Evolutionary conservation across 2,329 filamentous ascomycete species (phyloP), one percentile per base, ranked within the genome.

Genomic region (Fusarium beomiforme): DNA sequence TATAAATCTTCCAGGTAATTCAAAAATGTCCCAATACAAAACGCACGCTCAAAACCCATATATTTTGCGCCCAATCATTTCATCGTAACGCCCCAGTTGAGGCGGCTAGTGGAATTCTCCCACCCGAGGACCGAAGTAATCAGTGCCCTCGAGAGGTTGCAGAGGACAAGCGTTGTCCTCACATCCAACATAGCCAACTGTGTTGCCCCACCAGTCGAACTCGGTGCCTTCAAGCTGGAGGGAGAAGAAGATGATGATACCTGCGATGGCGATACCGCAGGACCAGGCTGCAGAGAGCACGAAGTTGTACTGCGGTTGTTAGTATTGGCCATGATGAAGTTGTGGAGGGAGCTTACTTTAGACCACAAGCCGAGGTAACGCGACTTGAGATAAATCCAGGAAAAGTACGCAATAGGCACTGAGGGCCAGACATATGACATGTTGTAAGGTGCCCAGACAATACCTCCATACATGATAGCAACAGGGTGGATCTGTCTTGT

Each of bases 201-300:
- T 77, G 70, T 87, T 87, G 36, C 85, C 85, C 85, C 85, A 87
- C 85, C 85, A 87, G 12, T 82, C 69, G 46, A 87, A 73, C 26
- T 81, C 75, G 7, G 81, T 77, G 8, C 79, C 79, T n/a, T 81
- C 80, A 70, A 82, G 85, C 69, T 86, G 82, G 19, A 88, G 76
- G 17, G 82, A 80, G 71, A 88, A 88, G 80, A 88, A 87, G 67
- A 88, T 86, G 70, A 88, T 78, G 67, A 88, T 83, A 55, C 80
- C 85, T 0, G 85, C 78, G 49, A 88, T 83, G 57, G 86, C 85
- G 42, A 88, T 83, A 33, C 83, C 85, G 26, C 83, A 83, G 23
- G 82, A 85, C 76, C 86, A 85, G 17, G 85, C 82, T 19, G 86
- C 85, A 11, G 86, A 86, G 26, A 87, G 80, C 44, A 87, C 85